Base-by-base conservation (phyloP, 179 eudicot species). In the Vitellaria paradoxa region DNA sequence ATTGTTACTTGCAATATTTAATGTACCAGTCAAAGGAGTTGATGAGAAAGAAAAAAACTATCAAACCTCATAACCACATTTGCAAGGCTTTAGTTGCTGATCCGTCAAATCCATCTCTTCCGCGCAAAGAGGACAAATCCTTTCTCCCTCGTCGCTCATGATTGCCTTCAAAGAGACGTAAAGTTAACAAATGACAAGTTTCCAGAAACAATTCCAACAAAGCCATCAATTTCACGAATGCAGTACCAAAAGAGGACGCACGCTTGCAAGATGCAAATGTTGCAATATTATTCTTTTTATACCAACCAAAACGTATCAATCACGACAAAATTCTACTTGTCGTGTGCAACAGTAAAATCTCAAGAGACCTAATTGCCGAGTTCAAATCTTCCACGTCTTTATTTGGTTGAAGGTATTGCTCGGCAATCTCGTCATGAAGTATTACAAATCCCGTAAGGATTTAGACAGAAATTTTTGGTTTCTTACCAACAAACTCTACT, bases 71-170 rank as follows among this genome's bases (percentile, higher is more conserved):
- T 89, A 89, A 55, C 93, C 92, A 83, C 92, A 88, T 78, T 78
- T 84, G 90, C 92, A 90, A 21, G 93, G 89, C 87, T 89, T 90
- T 81, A 90, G 66, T 75, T 88, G 92, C 77, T 85, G 93, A 83
- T 90, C 93, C 53, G 92, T 90, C 85, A 88, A 77, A 83, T 88
- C 92, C 92, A 90, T 90, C 87, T 88, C 93, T 83, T 87, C 92
- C 0, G 90, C 90, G 46, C 93, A 90, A 63, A 90, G 92, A 53
- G 93, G 93, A 81, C 93, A 90, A 65, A 88, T 85, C 90, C 85
- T 90, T 78, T 90, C 93, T 71, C 90, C 90, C 74, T 85, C 86
- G 13, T 90, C 92, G 66, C 92, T 87, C 93, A 90, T 90, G 87
- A 69, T 90, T 79, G 30, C 82, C 82, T 79, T 53, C 23, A 57